Conservation (phyloP, 1,284 basidiomycete species). For the Takashimella tepidaria region DNA sequence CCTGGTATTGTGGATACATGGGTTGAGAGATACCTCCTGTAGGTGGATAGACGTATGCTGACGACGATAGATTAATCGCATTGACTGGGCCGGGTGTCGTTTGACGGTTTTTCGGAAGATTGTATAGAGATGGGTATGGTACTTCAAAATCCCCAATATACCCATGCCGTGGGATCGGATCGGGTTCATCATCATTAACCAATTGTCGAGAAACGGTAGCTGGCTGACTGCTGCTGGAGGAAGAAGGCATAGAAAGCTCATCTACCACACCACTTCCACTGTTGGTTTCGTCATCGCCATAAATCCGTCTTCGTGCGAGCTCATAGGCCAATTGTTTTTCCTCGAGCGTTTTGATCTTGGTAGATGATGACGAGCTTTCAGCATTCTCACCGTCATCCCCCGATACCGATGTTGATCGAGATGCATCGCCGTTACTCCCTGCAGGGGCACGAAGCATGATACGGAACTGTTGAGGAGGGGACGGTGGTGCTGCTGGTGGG, state of each 20-base stretch:
- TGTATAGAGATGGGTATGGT: constrained; percentile 36
- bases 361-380: constrained; percentile 4
- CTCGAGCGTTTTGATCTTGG: constrained; percentile 33
- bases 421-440: constrained; percentile 11
- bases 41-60: neutral
- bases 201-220: constrained; percentile 11
- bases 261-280: no score
- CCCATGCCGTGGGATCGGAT: constrained; percentile 29
- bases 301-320: constrained; percentile 36
- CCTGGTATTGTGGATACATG: constrained; percentile 5
- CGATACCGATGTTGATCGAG: constrained; percentile 15
- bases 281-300: constrained; percentile 19
- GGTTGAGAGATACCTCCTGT: neutral
- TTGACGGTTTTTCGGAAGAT: constrained; percentile 15
- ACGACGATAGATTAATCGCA: neutral
- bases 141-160: constrained; percentile 24
- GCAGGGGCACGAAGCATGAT: constrained; percentile 40
- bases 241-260: constrained; percentile 2
- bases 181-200: constrained; percentile 34
- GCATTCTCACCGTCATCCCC: constrained; percentile 9
- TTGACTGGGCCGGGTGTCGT: neutral
- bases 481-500: constrained; percentile 18
- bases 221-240: constrained; percentile 7
- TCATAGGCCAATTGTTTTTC: constrained; percentile 40
- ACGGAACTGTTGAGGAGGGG: constrained; percentile 32